phyloP scores from a whole-genome alignment of 1,284 basidiomycete species.

The Leccinum glutinopallens region DNA sequence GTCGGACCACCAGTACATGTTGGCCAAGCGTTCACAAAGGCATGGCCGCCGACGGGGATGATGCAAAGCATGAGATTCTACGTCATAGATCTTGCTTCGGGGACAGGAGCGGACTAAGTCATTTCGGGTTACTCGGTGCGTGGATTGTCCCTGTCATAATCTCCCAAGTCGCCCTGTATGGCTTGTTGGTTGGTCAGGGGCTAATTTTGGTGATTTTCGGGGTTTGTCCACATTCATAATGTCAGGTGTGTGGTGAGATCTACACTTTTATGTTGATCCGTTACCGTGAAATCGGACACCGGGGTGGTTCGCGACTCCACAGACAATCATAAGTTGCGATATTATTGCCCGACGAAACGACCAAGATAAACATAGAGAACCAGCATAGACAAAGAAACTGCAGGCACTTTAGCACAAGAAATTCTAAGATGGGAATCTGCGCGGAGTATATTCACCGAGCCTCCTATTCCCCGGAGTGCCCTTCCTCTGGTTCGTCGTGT shows the following conservation, averaged over 20 bases:
- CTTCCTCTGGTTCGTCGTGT: conserved; percentile 48
- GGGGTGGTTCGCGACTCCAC: conserved; percentile 19
- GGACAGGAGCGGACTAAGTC: conserved; percentile 22
- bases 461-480: conserved; percentile 36
- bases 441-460: conserved; percentile 26
- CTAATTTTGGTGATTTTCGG: conserved; percentile 32
- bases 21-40: conserved; percentile 49
- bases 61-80: conserved; percentile 24
- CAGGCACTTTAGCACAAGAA: conserved; percentile 39
- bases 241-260: conserved; percentile 27
- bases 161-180: conserved; percentile 32
- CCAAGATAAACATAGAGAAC: conserved; percentile 24
- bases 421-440: conserved; percentile 35
- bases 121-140: conserved; percentile 28
- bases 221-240: conserved; percentile 4
- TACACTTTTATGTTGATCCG: conserved; percentile 36
- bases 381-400: conserved; percentile 22
- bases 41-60: conserved; percentile 39
- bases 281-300: conserved; percentile 18
- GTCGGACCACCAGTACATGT: conserved; percentile 35
- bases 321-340: conserved; percentile 25
- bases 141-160: conserved; percentile 19
- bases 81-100: conserved; percentile 29
- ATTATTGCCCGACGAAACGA: conserved; percentile 20
- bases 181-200: conserved; percentile 11